Base-by-base conservation (phyloP, 2,329 filamentous ascomycete genomes). In the Fusarium sacchari region DNA sequence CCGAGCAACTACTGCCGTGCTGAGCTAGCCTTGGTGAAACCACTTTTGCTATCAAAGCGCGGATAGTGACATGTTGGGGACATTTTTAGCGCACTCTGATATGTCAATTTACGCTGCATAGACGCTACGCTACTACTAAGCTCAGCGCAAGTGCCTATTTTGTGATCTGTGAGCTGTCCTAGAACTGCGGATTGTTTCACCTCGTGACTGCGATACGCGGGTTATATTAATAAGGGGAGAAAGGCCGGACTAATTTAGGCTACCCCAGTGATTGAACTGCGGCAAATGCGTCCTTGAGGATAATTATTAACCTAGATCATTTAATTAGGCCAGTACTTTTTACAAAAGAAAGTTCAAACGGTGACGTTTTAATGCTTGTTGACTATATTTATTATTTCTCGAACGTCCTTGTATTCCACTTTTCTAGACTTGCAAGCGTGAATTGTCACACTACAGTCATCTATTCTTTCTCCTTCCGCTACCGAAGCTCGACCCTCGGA, bases 351-450 rank as follows among this genome's bases (percentile, higher is more conserved):
- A n/a, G 14, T 7, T 34, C 14, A 34, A 40, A 6, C 39, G 10
- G n/a, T 18, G 8, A 18, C 24, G 20, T 15, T 30, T 49, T 1
- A 18, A 7, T 22, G 11, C 18, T 34, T 6, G 7, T 1, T 34
- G 3, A 14, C 4, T 10, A 22, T 5, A 28, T 28, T 10, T 2
- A 9, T n/a, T 5, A 5, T 32, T 32, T 32, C 32, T 32, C 30
- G 14, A n/a, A 32, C 10, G 1, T 24, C 15, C 15, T 49, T n/a
- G 4, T 18, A 14, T 6, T 32, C 34, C 5, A 10, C 11, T 49
- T 30, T 30, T 7, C 0, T 9, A 14, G 1, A 9, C 22, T 7
- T 7, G 5, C 4, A n/a, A 4, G 15, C 3, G 12, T 37, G 8
- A 11, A 11, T 15, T 17, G 3, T 0, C 7, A 17, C 3, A 14